Evolutionary conservation across 257 asterid genomes (phyloP).

Genomic region (Solanum megistacrolobum): DNA sequence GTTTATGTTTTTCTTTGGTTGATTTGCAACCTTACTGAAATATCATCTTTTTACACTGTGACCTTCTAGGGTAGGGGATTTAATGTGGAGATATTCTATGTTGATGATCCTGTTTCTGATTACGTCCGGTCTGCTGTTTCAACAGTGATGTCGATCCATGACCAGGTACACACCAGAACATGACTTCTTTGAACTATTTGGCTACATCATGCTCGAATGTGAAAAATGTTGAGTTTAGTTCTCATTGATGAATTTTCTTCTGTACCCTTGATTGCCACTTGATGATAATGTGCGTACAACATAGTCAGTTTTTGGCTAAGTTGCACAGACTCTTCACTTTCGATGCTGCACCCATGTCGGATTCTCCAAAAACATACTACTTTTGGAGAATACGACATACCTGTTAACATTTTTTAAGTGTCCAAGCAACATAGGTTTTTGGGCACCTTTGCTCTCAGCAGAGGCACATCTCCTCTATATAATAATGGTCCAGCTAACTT

Average conservation of each 20-base stretch:
- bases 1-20: not conserved
- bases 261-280: not conserved
- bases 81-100: constrained; percentile 61
- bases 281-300: not conserved
- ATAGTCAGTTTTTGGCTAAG: not conserved
- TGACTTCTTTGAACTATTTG: not conserved
- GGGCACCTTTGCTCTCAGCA: not conserved
- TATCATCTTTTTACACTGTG: not conserved
- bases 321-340: not conserved
- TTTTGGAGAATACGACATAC: not conserved
- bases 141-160: constrained; percentile 65
- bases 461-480: not conserved
- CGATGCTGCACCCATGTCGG: not conserved
- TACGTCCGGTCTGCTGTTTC: constrained; percentile 74
- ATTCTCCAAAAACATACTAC: not conserved
- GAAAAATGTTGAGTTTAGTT: not conserved
- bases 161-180: constrained; percentile 39
- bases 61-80: constrained; percentile 80
- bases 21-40: not conserved
- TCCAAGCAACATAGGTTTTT: not conserved
- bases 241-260: not conserved
- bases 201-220: not conserved
- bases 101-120: constrained; percentile 83
- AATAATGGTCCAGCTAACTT: not conserved
- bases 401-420: not conserved